These are phyloP conservation scores for Boehmeria nivea DNA, from an alignment of 306 rosid species.

Conservation along the genomic window DNA sequence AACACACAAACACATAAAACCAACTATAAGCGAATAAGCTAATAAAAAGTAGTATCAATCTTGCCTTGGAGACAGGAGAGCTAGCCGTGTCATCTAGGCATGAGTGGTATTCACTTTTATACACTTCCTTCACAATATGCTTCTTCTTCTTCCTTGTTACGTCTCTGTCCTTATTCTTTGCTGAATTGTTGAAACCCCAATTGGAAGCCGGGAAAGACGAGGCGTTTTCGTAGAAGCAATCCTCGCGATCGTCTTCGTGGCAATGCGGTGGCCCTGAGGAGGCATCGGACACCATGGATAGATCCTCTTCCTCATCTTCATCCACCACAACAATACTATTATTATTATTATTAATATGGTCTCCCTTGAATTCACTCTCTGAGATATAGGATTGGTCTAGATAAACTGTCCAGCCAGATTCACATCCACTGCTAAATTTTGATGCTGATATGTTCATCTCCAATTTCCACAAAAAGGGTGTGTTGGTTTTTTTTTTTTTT, in stretches of 20 bases:
- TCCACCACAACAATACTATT: constrained; percentile 27
- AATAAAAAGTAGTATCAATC: constrained; percentile 10
- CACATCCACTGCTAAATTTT: constrained; percentile 55
- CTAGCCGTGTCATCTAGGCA: constrained; percentile 91
- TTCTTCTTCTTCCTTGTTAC: constrained; percentile 3
- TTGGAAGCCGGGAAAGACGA: constrained; percentile 22
- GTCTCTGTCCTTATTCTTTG: constrained; percentile 22
- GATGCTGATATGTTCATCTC: constrained; percentile 59
- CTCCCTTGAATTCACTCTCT: constrained; percentile 27
- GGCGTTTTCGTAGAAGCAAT: constrained; percentile 32
- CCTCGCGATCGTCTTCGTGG: constrained; percentile 33
- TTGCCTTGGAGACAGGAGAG: constrained; percentile 60
- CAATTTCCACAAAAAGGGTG: not conserved
- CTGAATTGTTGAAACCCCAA: constrained; percentile 21
- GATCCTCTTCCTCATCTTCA: constrained; percentile 45
- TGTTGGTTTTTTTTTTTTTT: not conserved
- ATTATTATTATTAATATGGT: not conserved
- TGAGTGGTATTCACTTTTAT: constrained; percentile 37
- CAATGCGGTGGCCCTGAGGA: constrained; percentile 84
- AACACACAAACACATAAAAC: no score
- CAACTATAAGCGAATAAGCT: no score
- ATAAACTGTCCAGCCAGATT: constrained; percentile 93
- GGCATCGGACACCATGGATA: constrained; percentile 90
- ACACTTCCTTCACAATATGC: constrained; percentile 37
- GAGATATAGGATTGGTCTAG: constrained; percentile 61